Conservation (phyloP, 2,329 filamentous ascomycete genomes). For the Knufia petricola region DNA sequence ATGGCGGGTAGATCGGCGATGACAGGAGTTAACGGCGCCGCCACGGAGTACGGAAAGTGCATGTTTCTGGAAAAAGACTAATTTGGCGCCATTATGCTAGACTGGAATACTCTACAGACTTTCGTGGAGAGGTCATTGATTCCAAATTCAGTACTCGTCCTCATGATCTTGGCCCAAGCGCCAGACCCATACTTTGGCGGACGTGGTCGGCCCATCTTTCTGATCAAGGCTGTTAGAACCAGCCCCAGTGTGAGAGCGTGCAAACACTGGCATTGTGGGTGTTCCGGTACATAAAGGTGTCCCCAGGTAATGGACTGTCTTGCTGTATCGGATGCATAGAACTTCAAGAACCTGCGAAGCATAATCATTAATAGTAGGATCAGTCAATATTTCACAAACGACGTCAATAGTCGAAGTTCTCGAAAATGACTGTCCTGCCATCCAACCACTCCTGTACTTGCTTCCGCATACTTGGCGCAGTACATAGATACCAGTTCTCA, state of each 20-base stretch:
- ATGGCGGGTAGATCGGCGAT: conserved; percentile 6
- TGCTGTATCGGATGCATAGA: too few relatives aligned
- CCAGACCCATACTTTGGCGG: too few relatives aligned
- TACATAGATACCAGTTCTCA: conserved; percentile 53
- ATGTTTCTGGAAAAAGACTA: too few relatives aligned
- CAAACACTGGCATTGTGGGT: background rate
- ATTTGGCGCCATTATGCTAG: background rate
- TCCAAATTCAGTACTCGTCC: too few relatives aligned
- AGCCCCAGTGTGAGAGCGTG: too few relatives aligned
- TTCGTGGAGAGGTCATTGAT: background rate
- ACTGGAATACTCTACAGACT: background rate
- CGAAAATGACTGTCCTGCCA: conserved; percentile 46
- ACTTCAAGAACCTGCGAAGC: background rate
- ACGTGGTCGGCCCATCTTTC: too few relatives aligned
- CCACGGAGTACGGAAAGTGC: too few relatives aligned
- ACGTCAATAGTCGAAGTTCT: conserved; percentile 52
- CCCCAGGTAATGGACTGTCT: too few relatives aligned
- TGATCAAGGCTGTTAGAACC: too few relatives aligned
- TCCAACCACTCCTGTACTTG: conserved; percentile 45
- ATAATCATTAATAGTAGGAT: background rate
- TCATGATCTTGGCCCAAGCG: too few relatives aligned
- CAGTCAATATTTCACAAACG: background rate
- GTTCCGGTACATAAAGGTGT: background rate
- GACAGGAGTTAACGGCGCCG: too few relatives aligned
- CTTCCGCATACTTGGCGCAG: conserved; percentile 41